Evolutionary conservation across 2,329 filamentous ascomycete genomes (phyloP).

Genomic region (Bertia moriformis): DNA sequence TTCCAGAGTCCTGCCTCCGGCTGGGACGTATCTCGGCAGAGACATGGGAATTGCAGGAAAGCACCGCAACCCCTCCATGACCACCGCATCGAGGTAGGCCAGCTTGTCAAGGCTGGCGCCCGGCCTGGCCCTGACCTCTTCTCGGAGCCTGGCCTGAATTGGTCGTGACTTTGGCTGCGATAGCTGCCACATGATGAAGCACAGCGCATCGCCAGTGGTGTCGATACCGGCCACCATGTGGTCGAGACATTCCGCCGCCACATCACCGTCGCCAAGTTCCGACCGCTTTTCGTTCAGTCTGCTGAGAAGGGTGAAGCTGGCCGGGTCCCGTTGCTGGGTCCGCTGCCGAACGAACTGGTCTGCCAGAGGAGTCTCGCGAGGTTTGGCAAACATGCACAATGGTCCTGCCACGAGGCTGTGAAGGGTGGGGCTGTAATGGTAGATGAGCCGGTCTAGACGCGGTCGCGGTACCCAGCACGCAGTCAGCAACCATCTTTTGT

Average conservation of each 20-base stretch:
- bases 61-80: conserved; percentile 46
- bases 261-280: conserved; percentile 29
- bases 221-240: conserved; percentile 62
- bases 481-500: too few relatives aligned
- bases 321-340: conserved; percentile 26
- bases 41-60: conserved; percentile 55
- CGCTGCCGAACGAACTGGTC: conserved; percentile 42
- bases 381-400: conserved; percentile 32
- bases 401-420: conserved; percentile 29
- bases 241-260: conserved; percentile 55
- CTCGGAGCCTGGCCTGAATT: conserved; percentile 34
- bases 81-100: conserved; percentile 45
- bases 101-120: conserved; percentile 29
- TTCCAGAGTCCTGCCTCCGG: conserved; percentile 36
- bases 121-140: conserved; percentile 31
- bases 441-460: conserved; percentile 37
- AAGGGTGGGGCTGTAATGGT: conserved; percentile 38
- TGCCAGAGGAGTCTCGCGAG: conserved; percentile 41
- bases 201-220: conserved; percentile 55
- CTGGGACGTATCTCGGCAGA: conserved; percentile 42
- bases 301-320: conserved; percentile 40
- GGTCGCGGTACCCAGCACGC: neutral
- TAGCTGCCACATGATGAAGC: conserved; percentile 59
- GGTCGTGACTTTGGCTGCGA: conserved; percentile 38
- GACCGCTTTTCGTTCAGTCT: conserved; percentile 37